phyloP scores from a whole-genome alignment of 2,329 filamentous ascomycete species.

The Diaporthe longicolla region DNA sequence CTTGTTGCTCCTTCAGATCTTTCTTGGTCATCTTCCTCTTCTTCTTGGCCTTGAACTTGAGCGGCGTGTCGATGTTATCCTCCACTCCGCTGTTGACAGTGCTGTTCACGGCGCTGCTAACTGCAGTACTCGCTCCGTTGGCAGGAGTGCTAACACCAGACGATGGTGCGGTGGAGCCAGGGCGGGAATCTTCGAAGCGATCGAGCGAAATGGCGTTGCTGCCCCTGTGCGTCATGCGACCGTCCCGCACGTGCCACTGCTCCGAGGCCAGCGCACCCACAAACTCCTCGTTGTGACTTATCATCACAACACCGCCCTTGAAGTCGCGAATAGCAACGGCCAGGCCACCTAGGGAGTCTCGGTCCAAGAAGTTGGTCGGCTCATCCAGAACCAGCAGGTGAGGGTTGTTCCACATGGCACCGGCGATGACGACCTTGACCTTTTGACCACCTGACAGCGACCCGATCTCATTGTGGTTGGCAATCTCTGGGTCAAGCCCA shows the following conservation, averaged over 20 bases:
- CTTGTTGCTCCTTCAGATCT: conserved; percentile 94
- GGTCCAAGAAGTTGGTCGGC: conserved; percentile 99
- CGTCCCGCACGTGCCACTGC: conserved; percentile 94
- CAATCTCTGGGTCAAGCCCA: conserved; percentile 96
- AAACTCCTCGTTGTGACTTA: conserved; percentile 99
- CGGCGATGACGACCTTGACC: conserved; percentile 97
- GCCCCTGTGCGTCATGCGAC: conserved; percentile 87
- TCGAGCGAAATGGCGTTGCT: conserved; percentile 80
- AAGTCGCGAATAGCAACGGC: conserved; percentile 99
- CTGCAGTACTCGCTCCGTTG: conserved; percentile 67
- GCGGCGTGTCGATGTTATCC: conserved; percentile 74
- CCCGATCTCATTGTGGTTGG: conserved; percentile 98
- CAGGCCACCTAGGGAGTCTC: conserved; percentile 94
- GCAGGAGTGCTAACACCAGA: conserved; percentile 51
- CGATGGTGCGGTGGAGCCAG: conserved; percentile 58
- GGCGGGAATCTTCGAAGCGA: conserved; percentile 87
- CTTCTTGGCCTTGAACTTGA: conserved; percentile 92
- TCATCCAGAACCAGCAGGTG: conserved; percentile 98
- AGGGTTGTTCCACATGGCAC: conserved; percentile 99
- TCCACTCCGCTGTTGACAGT: conserved; percentile 87
- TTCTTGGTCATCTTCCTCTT: conserved; percentile 99
- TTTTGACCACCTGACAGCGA: conserved; percentile 97
- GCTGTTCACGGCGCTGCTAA: conserved; percentile 67
- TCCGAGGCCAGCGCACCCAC: conserved; percentile 95
- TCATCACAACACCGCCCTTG: conserved; percentile 98